Evolutionary conservation across 129 eudicot genomes (phyloP), one percentile per base, ranked within the genome.

Genomic region (Helichrysum umbraculigerum): DNA sequence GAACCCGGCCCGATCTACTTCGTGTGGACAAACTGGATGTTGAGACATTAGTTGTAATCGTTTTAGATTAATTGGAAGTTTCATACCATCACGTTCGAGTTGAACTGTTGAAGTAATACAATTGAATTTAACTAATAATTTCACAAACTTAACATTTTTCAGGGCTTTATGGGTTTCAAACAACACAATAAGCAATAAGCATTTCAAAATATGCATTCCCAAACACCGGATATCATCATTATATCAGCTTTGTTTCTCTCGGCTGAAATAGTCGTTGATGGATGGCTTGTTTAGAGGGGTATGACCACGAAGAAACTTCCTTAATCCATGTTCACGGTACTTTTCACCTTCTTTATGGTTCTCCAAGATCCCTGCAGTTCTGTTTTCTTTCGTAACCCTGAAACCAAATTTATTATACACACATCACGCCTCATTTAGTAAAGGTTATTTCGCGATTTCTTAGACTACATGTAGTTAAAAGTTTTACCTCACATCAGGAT

Each of bases 401-500:
- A 37, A 76, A 41, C 11, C 22, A 47, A n/a, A n/a, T n/a, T 50
- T 37, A 29, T 6, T 1, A 66, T 28, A 25, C 60, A 6, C 22
- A 62, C 2, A 21, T 5, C 1, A 54, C 17, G 1, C 37, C 12
- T 50, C 47, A 14, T 22, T 32, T 30, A 51, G 4, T 6, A 29
- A n/a, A n/a, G n/a, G 8, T 44, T 42, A 42, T 28, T 3, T 44
- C 1, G 17, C 15, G 2, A 64, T 75, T 66, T 66, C 42, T 8
- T 70, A 22, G 10, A 47, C 50, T 14, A 0, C 0, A n/a, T n/a
- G n/a, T 7, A 0, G 30, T 34, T 9, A 33, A 30, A 16, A 34
- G 2, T 25, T 7, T 35, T 81, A 85, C 92, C 92, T 88, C 54
- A 88, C 88, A 71, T 88, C 86, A 14, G 89, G 92, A 42, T 88